Base-by-base conservation (phyloP, 2,329 filamentous ascomycete genomes). In the Alternaria sp. region DNA sequence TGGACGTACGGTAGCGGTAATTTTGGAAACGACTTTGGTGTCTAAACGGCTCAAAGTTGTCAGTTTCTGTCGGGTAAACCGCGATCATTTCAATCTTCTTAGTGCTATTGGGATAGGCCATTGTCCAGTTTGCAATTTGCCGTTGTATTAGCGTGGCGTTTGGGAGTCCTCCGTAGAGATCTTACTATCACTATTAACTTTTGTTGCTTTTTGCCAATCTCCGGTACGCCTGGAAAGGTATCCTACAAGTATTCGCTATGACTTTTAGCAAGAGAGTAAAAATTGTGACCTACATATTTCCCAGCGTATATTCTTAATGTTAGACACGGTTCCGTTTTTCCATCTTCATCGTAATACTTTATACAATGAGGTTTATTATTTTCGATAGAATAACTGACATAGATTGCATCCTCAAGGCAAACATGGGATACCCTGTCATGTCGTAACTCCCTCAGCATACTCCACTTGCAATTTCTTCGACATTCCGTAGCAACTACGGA, bases 11-110 rank as follows among this genome's bases (percentile, higher is more conserved):
- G 71, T 3, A 62, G 67, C 11, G 67, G 67, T 2, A 65, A 65
- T 1, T 76, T 75, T 48, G 69, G 71, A 7, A 67, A 73, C 32
- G 75, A 77, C 24, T 77, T 77, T 59, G 70, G 69, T 24, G 66
- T 74, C 48, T 76, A 67, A 58, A 9, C 3, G 20, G 18, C 26
- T 30, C n/a, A 30, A 49, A 4, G 12, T 14, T 16, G 30, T 48
- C 14, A n/a, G 24, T 32, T 20, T 38, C 20, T 24, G 46, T 3
- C 20, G 5, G 18, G 38, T 8, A 4, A 8, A 11, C n/a, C 4
- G 22, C 18, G 14, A n/a, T 7, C 22, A n/a, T 16, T 48, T 20
- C 16, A 12, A 2, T 36, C 22, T 49, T 14, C 24, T 20, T 26
- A 32, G 18, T 36, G 20, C 11, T n/a, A 24, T 42, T 53, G 12